Evolutionary conservation across 1,139 yeast species (phyloP).

Genomic region (Debaryomycetaceae sp.): DNA sequence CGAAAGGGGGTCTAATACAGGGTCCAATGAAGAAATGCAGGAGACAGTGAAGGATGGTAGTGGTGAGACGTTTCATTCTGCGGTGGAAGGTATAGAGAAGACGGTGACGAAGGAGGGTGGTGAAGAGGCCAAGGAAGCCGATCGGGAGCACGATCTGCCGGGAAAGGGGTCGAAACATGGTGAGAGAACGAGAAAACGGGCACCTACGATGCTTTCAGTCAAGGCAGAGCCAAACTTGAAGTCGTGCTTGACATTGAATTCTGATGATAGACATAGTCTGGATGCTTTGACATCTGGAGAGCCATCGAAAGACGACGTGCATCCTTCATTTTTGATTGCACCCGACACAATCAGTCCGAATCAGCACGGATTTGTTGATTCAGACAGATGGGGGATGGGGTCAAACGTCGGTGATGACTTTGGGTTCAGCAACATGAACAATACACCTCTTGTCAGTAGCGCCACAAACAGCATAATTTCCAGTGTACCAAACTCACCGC

Average conservation of each 20-base stretch:
- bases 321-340: slow-evolving; percentile 18
- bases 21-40: too few relatives aligned
- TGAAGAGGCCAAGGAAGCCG: not conserved
- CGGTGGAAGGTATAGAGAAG: not conserved
- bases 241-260: slow-evolving; percentile 19
- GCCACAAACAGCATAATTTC: slow-evolving; percentile 7
- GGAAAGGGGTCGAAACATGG: not conserved
- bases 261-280: slow-evolving; percentile 1
- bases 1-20: too few relatives aligned
- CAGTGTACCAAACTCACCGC: slow-evolving; percentile 8
- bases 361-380: slow-evolving; percentile 17
- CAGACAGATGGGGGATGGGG: slow-evolving; percentile 6
- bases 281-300: slow-evolving; percentile 2
- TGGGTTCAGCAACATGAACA: not conserved
- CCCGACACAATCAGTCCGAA: slow-evolving; percentile 23
- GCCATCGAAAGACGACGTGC: slow-evolving; percentile 6
- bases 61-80: not conserved
- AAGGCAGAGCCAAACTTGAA: slow-evolving; percentile 21
- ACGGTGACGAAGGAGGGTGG: not conserved
- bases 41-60: not conserved
- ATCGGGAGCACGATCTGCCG: not conserved
- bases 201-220: slow-evolving; percentile 8
- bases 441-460: slow-evolving; percentile 6
- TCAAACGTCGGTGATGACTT: slow-evolving; percentile 5
- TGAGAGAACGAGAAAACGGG: not conserved